Base-by-base conservation (phyloP, 2,329 filamentous ascomycete species). In the Didymella segeticola region DNA sequence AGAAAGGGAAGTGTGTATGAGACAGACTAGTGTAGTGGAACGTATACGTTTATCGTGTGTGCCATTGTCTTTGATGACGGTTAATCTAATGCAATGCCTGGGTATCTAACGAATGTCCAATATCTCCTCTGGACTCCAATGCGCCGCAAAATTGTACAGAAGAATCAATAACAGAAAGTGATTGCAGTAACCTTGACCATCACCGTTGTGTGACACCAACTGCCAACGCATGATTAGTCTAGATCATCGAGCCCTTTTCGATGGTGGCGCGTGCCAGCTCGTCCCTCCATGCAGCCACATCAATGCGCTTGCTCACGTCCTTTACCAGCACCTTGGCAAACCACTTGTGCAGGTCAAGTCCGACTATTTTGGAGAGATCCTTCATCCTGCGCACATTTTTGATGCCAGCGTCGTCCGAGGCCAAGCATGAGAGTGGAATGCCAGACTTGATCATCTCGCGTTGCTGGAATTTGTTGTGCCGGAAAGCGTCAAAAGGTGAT, bases 371-470 rank as follows among this genome's bases (percentile, higher is more conserved):
- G 17, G 51, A 51, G 46, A 77, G 66, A 10, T 61, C 68, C 55
- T 53, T 74, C 64, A 72, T 56, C 52, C 51, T 67, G 66, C 46
- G 48, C 49, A 67, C 30, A 51, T 67, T 75, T 47, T 62, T 52
- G 5, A 64, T 56, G 2, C 69, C 70, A 9, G 64, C 61, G 34
- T 78, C 75, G 41, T 74, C 74, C 27, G 71, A 69, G 3, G 54
- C 59, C 5, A 75, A 67, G 47, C 73, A 79, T 17, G 66, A 68
- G 12, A 80, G 37, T n/a, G 78, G 73, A 37, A 71, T 66, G 0
- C 77, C 78, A 19, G 66, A 63, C 53, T 78, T 79, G 43, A 80
- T 72, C 52, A 78, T 76, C 47, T 80, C 78, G 2, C 78, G 60
- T 43, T 77, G 65, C 56, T 75, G 71, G 47, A 77, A 79, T 15